Evolutionary conservation across 2,329 filamentous ascomycete species (phyloP).

Genomic region (Rhinocladiella mackenziei): DNA sequence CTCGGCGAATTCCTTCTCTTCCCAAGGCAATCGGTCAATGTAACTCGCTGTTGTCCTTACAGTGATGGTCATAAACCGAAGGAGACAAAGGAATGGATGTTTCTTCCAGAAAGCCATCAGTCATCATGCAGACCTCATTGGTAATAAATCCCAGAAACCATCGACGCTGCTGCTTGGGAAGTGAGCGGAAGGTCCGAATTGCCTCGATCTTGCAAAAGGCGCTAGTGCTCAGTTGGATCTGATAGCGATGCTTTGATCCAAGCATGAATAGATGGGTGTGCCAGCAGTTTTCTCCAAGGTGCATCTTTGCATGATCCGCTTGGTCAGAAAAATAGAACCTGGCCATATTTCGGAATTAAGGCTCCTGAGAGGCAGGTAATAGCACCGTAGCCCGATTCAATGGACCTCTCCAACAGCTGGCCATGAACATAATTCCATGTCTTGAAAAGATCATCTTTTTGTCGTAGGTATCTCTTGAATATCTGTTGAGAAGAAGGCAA

Average conservation of each 20-base stretch:
- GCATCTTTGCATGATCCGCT: conserved; percentile 91
- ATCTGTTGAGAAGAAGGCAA: conserved; percentile 89
- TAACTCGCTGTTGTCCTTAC: conserved; percentile 88
- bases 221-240: conserved; percentile 96
- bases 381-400: conserved; percentile 88
- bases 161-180: conserved; percentile 88
- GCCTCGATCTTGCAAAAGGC: conserved; percentile 99
- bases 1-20: conserved; percentile 37
- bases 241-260: conserved; percentile 83
- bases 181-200: conserved; percentile 77
- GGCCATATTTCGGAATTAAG: conserved; percentile 94
- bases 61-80: conserved; percentile 93
- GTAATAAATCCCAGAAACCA: conserved; percentile 98
- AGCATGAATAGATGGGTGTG: conserved; percentile 99
- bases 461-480: conserved; percentile 78
- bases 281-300: conserved; percentile 94
- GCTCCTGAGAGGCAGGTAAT: conserved; percentile 94
- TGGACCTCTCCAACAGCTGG: conserved; percentile 90
- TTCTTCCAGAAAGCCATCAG: conserved; percentile 86
- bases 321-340: conserved; percentile 99
- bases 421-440: conserved; percentile 99
- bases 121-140: conserved; percentile 97
- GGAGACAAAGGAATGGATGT: conserved; percentile 79
- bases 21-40: conserved; percentile 75
- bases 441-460: conserved; percentile 91